Percentiles rank a stretch among this genome's conserved stretches.
These are phyloP conservation scores for Candida ulmi DNA, from an alignment of 805 yeast genomes.

Conservation along the genomic window DNA sequence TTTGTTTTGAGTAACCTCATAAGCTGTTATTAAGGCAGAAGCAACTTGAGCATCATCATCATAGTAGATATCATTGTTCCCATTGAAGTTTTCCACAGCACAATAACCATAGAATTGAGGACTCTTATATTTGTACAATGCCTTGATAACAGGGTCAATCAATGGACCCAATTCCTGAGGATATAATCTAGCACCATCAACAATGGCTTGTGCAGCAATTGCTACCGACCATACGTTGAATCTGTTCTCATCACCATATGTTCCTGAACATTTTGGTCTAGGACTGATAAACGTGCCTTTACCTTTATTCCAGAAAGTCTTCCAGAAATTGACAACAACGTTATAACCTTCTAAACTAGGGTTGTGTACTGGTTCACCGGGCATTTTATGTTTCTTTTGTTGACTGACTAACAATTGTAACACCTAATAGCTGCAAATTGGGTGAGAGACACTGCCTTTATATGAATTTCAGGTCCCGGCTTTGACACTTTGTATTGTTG, in stretches of 20 bases:
- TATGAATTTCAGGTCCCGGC: too few species aligned
- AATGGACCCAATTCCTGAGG: slow-evolving; percentile 48
- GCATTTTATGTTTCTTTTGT: background rate
- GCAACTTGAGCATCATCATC: slow-evolving; percentile 78
- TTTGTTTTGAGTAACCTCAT: slow-evolving; percentile 57
- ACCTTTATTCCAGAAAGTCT: slow-evolving; percentile 17
- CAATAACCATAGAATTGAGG: slow-evolving; percentile 50
- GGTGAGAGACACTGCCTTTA: too few species aligned
- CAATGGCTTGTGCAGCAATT: slow-evolving; percentile 60
- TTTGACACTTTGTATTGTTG: too few species aligned
- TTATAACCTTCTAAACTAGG: slow-evolving; percentile 22
- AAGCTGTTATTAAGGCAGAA: slow-evolving; percentile 56
- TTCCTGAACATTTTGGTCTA: slow-evolving; percentile 30
- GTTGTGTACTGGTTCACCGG: slow-evolving; percentile 11
- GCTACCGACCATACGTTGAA: slow-evolving; percentile 68
- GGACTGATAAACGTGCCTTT: slow-evolving; percentile 21
- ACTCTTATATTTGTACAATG: slow-evolving; percentile 47
- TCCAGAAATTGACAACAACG: slow-evolving; percentile 17
- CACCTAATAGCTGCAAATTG: too few species aligned
- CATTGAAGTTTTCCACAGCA: slow-evolving; percentile 56
- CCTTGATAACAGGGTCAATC: slow-evolving; percentile 44
- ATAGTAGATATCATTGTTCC: slow-evolving; percentile 59
- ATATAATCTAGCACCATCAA: slow-evolving; percentile 51
- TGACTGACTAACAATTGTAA: too few species aligned
- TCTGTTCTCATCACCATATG: slow-evolving; percentile 44